Base-by-base conservation (phyloP, 2,329 filamentous ascomycete genomes). In the Sporothrix dimorphospora region DNA sequence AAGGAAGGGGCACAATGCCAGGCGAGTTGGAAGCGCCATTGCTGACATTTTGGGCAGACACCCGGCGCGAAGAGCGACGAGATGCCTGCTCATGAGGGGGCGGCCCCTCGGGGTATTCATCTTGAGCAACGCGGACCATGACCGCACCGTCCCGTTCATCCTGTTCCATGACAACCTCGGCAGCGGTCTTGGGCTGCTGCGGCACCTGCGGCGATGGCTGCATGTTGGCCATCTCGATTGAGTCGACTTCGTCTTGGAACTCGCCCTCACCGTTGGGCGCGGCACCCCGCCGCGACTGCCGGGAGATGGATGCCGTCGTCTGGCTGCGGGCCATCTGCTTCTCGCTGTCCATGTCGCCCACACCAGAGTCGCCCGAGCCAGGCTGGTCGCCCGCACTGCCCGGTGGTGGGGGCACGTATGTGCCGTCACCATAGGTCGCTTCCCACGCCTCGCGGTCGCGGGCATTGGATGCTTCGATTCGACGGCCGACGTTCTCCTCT, bases 391-490 rank as follows among this genome's bases (percentile, higher is more conserved):
- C 78, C 75, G 70, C 79, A 82, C 66, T 75, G 74, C 42, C 34
- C 2, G 45, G 67, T 14, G 61, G 55, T 40, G 67, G 70, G 7
- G 42, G 14, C 8, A 65, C 66, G 7, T 71, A 68, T 7, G 68
- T 71, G 71, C 87, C 88, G 74, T 91, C 85, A 0, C 92, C 92
- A 76, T 97, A 96, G 1, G 87, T 84, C 6, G 87, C 87, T 79
- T 98, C 94, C 94, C 94, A 98, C 73, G 89, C 83, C 7, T 83
- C 83, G 59, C 88, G 85, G 73, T 93, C 91, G 6, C 85, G 85
- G 12, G 86, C 85, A 70, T 87, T 90, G n/a, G 83, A 81, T 72
- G 87, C 84, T 77, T 93, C 89, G 14, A 94, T 82, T 70, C 88
- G 86, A 70, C 89, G 87, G 3, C 93, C 94, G 2, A 91, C 85